Base-by-base conservation (phyloP, 257 asterid genomes). In the Nicotiana otophora region DNA sequence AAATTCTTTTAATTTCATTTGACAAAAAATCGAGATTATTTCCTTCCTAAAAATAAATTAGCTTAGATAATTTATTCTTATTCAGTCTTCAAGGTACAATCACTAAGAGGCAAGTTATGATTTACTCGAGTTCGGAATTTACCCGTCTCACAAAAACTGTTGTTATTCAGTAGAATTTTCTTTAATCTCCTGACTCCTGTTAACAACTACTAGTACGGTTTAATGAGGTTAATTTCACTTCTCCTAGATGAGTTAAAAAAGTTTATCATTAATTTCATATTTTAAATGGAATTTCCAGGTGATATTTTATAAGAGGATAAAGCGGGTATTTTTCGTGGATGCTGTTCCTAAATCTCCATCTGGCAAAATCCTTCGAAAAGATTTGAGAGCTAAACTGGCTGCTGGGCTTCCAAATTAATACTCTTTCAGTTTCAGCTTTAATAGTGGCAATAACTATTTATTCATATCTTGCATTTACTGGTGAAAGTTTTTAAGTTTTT, bases 361-460 rank as follows among this genome's bases (percentile, higher is more conserved):
- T 0, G 99, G 99, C 16, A 96, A 96, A 68, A 96, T 96, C 83
- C 88, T 96, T 91, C 88, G 99, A 39, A 96, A 96, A 88, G 97
- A 96, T 65, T 87, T 96, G 88, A 91, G 96, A 90, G 94, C 96
- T 75, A 92, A 86, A 88, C 84, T 94, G 34, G 93, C 92, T 2
- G 88, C 86, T 36, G 89, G 84, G 9, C 20, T 84, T 75, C 82
- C 85, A 39, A 83, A 81, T 77, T 77, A 74, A 74, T 26, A 34
- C 11, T 20, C 11, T 20, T 72, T 4, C 8, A 5, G 6, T 33
- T 70, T 70, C 9, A 20, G 7, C 17, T 62, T 62, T 62, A 9
- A 20, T 42, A n/a, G 12, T 1, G 12, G 11, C 19, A 39, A 42
- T 70, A 70, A 20, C 33, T 20, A 72, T 70, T 31, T 3, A 23